Conservation (phyloP, 176 grass and related monocot genomes). For the Raddia distichophylla region DNA sequence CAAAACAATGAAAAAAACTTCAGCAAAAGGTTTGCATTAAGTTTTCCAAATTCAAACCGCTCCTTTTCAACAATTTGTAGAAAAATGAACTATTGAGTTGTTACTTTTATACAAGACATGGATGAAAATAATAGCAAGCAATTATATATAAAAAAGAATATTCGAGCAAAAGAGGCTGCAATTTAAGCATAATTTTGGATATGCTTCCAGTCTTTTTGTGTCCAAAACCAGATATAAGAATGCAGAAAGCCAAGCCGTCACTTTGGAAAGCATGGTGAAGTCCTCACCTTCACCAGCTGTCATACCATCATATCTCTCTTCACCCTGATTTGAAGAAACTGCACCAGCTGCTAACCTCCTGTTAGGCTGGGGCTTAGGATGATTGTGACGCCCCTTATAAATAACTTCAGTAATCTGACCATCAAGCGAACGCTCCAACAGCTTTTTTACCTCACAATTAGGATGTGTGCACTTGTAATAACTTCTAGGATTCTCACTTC, state of each 20-base stretch:
- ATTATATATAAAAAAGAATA: background rate
- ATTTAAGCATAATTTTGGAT: constrained; percentile 6
- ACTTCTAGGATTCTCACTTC: constrained; percentile 96
- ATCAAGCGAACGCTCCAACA: constrained; percentile 84
- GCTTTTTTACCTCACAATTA: constrained; percentile 96
- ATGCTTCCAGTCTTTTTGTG: background rate
- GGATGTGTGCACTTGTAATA: constrained; percentile 99
- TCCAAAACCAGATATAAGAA: constrained; percentile 8
- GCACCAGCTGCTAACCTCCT: constrained; percentile 64
- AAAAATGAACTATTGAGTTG: constrained; percentile 1
- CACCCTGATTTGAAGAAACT: constrained; percentile 60
- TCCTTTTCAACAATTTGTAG: background rate
- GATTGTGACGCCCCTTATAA: constrained; percentile 92
- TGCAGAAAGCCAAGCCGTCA: constrained; percentile 14
- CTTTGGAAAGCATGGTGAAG: constrained; percentile 16
- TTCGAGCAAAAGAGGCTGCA: background rate
- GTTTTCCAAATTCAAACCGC: background rate
- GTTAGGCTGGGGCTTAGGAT: constrained; percentile 85
- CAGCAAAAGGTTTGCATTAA: background rate
- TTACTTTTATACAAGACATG: background rate
- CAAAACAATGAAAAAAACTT: background rate
- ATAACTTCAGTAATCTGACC: constrained; percentile 90
- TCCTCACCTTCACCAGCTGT: constrained; percentile 64
- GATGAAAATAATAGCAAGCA: background rate
- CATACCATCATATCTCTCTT: constrained; percentile 69